phyloP scores from a whole-genome alignment of 495 filamentous ascomycete genomes.

The Chaetomium cochliodes region DNA sequence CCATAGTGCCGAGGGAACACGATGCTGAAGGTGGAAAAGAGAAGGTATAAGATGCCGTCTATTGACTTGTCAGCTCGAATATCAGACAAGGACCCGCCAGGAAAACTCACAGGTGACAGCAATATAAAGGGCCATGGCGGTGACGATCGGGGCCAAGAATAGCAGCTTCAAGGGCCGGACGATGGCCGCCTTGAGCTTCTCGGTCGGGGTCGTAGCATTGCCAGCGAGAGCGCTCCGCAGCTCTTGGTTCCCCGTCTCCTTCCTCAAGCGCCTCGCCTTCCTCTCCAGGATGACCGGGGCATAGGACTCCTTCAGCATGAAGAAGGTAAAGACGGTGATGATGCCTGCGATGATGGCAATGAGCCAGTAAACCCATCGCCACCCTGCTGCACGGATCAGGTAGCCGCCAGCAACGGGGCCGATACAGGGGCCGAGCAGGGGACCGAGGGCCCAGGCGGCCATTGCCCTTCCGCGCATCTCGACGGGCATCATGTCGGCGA shows the following conservation, averaged over 20 bases:
- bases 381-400: constrained; percentile 42
- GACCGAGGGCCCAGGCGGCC: constrained; percentile 50
- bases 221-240: constrained; percentile 43
- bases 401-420: constrained; percentile 61
- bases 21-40: constrained; percentile 70
- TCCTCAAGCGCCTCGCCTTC: constrained; percentile 55
- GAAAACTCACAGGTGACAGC: constrained; percentile 55
- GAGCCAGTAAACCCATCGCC: constrained; percentile 65
- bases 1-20: constrained; percentile 60
- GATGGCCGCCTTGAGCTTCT: constrained; percentile 55
- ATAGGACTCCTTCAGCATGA: constrained; percentile 65
- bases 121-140: constrained; percentile 66
- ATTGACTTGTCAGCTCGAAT: background rate
- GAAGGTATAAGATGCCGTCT: constrained; percentile 74
- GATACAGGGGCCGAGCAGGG: constrained; percentile 56
- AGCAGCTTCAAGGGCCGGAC: constrained; percentile 60
- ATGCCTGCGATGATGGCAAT: constrained; percentile 47
- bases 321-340: constrained; percentile 38
- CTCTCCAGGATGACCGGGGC: constrained; percentile 59
- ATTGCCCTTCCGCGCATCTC: constrained; percentile 52
- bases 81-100: background rate
- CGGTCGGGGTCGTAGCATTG: constrained; percentile 27
- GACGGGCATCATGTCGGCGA: constrained; percentile 40
- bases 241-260: constrained; percentile 60
- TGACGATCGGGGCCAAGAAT: constrained; percentile 60